phyloP scores from a whole-genome alignment of 2,329 filamentous ascomycete genomes.

The Exophiala mesophila region DNA sequence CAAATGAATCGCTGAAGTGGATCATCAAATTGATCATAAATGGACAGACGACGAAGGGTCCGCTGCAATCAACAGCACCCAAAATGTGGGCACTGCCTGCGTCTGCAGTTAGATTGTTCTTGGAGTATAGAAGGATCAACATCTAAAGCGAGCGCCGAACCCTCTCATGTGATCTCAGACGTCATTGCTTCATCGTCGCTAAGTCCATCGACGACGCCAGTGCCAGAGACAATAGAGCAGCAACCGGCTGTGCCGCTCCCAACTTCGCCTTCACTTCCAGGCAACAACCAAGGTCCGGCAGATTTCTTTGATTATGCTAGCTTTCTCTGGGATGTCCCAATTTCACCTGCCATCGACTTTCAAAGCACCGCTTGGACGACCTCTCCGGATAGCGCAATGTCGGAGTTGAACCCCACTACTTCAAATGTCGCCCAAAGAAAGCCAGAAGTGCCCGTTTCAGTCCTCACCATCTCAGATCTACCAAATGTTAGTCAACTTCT shows the following conservation, averaged over 20 bases:
- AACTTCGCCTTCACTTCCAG: not conserved
- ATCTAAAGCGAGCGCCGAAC: not conserved
- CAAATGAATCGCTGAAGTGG: too few relatives aligned
- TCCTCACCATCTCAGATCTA: not conserved
- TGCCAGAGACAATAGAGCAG: not conserved
- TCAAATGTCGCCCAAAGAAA: not conserved
- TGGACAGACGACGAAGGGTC: not conserved
- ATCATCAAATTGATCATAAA: too few relatives aligned
- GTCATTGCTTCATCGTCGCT: not conserved
- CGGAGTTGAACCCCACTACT: not conserved
- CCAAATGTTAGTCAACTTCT: constrained; percentile 1
- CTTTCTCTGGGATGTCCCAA: constrained; percentile 1
- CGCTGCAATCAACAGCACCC: constrained; percentile 1
- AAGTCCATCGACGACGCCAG: not conserved
- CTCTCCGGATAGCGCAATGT: not conserved
- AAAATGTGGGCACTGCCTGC: not conserved
- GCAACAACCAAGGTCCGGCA: not conserved
- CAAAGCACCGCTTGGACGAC: not conserved
- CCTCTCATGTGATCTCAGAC: too few relatives aligned
- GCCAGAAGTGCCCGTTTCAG: not conserved
- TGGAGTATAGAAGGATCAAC: not conserved
- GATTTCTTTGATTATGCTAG: constrained; percentile 2
- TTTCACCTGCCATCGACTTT: not conserved
- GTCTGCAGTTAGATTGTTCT: not conserved
- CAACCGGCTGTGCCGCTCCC: not conserved